Evolutionary conservation across 2,329 filamentous ascomycete species (phyloP).

Genomic region (Colletotrichum sp.): DNA sequence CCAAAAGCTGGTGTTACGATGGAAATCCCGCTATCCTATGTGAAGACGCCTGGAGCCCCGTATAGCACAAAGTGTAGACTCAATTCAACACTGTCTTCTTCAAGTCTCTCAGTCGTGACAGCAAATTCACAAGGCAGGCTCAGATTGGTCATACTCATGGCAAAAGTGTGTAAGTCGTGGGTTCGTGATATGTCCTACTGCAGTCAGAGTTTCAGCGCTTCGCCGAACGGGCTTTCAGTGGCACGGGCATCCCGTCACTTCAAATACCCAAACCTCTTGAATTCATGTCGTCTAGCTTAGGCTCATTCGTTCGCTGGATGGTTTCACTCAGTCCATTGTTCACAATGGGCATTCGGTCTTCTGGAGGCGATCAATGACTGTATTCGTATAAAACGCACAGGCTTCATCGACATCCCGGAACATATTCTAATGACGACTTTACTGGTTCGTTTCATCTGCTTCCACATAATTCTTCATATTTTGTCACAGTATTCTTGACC

Average conservation of each 20-base stretch:
- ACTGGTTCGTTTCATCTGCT: no score
- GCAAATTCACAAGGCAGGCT: neutral
- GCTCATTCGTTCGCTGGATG: neutral
- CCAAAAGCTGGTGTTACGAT: neutral
- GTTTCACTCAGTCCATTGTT: neutral
- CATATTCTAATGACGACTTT: no score
- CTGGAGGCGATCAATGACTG: neutral
- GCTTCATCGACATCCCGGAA: no score
- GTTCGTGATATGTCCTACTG: neutral
- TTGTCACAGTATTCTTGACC: no score
- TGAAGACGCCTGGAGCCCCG: neutral
- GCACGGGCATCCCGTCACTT: neutral
- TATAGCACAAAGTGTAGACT: neutral
- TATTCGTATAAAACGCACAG: no score
- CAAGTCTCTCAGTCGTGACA: neutral
- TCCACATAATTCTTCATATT: no score
- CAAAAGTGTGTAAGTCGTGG: neutral
- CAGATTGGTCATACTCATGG: neutral
- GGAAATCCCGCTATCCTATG: neutral
- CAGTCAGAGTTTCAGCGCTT: neutral
- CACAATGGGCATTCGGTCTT: neutral
- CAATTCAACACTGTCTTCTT: neutral
- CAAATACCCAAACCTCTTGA: no score
- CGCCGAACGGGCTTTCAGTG: neutral
- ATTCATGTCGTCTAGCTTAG: neutral